Percentiles rank a stretch among this genome's conserved stretches.
phyloP scores from a whole-genome alignment of 2,329 filamentous ascomycete species.

The Exserohilum rostratum region DNA sequence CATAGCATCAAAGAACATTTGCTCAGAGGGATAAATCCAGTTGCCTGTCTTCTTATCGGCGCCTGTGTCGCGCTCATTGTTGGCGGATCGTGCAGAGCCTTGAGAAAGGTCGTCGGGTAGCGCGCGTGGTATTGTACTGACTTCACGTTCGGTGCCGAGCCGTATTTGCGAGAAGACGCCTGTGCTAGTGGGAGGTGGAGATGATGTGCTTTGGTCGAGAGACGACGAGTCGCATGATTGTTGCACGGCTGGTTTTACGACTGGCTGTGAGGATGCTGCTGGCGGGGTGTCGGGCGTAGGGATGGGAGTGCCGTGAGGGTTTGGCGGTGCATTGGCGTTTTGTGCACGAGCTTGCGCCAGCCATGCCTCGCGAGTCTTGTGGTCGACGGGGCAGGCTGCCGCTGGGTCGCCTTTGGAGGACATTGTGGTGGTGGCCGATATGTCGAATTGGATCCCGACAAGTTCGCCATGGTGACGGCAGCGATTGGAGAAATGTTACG shows the following conservation, averaged over 20 bases:
- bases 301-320: slow-evolving; percentile 24
- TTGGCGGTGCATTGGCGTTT: slow-evolving; percentile 26
- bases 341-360: slow-evolving; percentile 68
- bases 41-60: slow-evolving; percentile 74
- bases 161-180: slow-evolving; percentile 38
- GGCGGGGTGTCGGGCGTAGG: slow-evolving; percentile 19
- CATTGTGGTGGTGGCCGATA: slow-evolving; percentile 22
- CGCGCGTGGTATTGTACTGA: slow-evolving; percentile 47
- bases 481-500: slow-evolving; percentile 31
- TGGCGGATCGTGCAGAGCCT: slow-evolving; percentile 60
- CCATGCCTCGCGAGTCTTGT: slow-evolving; percentile 87
- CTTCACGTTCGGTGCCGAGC: slow-evolving; percentile 54
- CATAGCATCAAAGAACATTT: slow-evolving; percentile 98
- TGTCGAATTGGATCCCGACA: slow-evolving; percentile 9
- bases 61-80: slow-evolving; percentile 74
- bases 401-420: slow-evolving; percentile 42
- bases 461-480: slow-evolving; percentile 25
- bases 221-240: slow-evolving; percentile 49
- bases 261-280: slow-evolving; percentile 14
- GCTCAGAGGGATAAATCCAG: slow-evolving; percentile 96
- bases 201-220: slow-evolving; percentile 39
- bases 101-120: slow-evolving; percentile 36
- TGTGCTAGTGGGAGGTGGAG: slow-evolving; percentile 24
- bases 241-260: slow-evolving; percentile 25
- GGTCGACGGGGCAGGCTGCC: slow-evolving; percentile 80